Conservation (phyloP, 208 protist species). For the Acanthamoeba comandoni region DNA sequence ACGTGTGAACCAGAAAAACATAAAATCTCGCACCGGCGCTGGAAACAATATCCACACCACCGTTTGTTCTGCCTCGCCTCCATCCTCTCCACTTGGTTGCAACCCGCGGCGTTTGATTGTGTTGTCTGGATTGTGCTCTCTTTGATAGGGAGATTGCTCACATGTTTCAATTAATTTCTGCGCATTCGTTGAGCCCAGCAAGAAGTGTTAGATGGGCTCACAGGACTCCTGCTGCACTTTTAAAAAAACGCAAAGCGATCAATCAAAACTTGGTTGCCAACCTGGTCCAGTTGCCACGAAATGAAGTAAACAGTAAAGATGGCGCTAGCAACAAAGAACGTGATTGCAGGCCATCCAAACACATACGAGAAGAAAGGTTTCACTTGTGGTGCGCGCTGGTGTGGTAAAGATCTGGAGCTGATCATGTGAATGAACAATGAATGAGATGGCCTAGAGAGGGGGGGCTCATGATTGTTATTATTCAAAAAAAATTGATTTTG, state of each 20-base stretch:
- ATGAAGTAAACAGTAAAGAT: no score
- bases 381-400: no score
- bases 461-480: no score
- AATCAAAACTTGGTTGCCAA: background rate
- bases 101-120: no score
- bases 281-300: no score
- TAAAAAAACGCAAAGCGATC: background rate
- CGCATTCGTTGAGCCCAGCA: background rate
- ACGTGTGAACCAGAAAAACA: conserved; percentile 48
- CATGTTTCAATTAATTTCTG: conserved; percentile 57
- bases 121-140: conserved; percentile 44
- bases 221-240: no score
- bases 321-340: background rate
- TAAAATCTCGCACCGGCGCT: conserved; percentile 1
- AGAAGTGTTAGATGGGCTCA: background rate
- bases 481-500: no score
- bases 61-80: background rate
- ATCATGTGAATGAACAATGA: no score
- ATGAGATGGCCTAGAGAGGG: no score
- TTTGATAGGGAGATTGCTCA: conserved; percentile 32
- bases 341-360: background rate
- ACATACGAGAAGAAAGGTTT: no score
- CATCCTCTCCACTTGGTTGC: no score
- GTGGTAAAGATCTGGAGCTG: no score
- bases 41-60: conserved; percentile 28